These are phyloP conservation scores for Ustilago loliicola DNA, from an alignment of 1,284 basidiomycete genomes.

Conservation along the genomic window DNA sequence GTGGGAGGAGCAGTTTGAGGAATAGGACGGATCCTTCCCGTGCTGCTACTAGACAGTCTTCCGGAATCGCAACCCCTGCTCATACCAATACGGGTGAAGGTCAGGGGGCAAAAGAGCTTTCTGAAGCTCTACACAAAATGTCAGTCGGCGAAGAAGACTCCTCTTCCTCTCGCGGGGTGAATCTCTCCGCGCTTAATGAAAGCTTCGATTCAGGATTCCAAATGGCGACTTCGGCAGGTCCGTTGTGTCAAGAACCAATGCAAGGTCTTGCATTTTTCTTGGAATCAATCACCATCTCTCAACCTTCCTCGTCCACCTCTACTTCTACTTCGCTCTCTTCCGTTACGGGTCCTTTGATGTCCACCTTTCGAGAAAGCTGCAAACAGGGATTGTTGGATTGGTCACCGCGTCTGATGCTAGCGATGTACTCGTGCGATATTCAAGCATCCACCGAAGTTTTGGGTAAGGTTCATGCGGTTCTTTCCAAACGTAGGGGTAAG, in stretches of 20 bases:
- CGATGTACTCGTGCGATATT: slow-evolving; percentile 99
- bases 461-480: slow-evolving; percentile 96
- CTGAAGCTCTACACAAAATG: slow-evolving; percentile 33
- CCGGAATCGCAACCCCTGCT: slow-evolving; percentile 39
- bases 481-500: slow-evolving; percentile 87
- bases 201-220: slow-evolving; percentile 92
- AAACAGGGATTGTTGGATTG: slow-evolving; percentile 91
- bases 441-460: slow-evolving; percentile 97
- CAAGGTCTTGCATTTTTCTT: slow-evolving; percentile 93
- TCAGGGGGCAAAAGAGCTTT: slow-evolving; percentile 20
- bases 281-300: slow-evolving; percentile 75
- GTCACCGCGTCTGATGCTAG: slow-evolving; percentile 95
- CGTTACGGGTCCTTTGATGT: slow-evolving; percentile 88
- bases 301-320: slow-evolving; percentile 74
- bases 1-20: slow-evolving; percentile 22
- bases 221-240: slow-evolving; percentile 91
- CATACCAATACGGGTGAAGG: neutral
- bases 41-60: slow-evolving; percentile 24
- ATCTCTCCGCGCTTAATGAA: slow-evolving; percentile 56
- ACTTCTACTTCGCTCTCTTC: slow-evolving; percentile 79
- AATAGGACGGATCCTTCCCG: slow-evolving; percentile 40
- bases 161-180: slow-evolving; percentile 6
- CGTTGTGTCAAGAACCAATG: slow-evolving; percentile 93
- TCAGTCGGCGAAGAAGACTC: slow-evolving; percentile 6
- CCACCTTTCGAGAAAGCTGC: slow-evolving; percentile 88